Conservation (phyloP, 768 basidiomycete species). For the Neoboletus brunneissimus region DNA sequence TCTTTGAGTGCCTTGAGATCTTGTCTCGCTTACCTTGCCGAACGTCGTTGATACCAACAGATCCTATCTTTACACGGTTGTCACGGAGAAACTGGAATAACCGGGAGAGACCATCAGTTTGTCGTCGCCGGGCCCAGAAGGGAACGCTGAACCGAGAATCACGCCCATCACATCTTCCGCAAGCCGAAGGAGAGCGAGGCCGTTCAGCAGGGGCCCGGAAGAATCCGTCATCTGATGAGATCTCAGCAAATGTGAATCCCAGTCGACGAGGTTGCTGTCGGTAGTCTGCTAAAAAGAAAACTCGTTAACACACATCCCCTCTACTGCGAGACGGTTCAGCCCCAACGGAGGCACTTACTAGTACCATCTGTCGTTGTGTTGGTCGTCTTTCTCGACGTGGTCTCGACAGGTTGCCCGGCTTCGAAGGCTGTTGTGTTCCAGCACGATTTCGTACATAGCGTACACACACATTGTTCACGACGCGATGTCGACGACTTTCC, state of each 20-base stretch:
- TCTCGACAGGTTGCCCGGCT: too few relatives aligned
- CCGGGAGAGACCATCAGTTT: conserved; percentile 85
- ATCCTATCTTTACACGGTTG: conserved; percentile 87
- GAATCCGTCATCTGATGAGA: conserved; percentile 53
- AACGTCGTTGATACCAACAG: conserved; percentile 92
- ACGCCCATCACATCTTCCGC: conserved; percentile 78
- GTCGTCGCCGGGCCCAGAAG: conserved; percentile 56
- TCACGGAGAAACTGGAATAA: conserved; percentile 91
- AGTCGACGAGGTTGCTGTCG: conserved; percentile 66
- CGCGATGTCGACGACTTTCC: too few relatives aligned
- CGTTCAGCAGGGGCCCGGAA: conserved; percentile 50
- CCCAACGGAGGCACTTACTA: too few relatives aligned
- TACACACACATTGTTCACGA: too few relatives aligned
- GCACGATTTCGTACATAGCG: too few relatives aligned
- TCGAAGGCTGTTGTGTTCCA: too few relatives aligned
- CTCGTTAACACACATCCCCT: conserved; percentile 16
- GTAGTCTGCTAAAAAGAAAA: conserved; percentile 16
- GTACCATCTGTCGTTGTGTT: too few relatives aligned
- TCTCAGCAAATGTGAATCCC: conserved; percentile 80
- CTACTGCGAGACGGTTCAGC: conserved; percentile 53
- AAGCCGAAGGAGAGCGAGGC: conserved; percentile 78
- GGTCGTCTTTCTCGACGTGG: too few relatives aligned
- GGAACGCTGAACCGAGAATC: conserved; percentile 79
- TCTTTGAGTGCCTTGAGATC: conserved; percentile 36
- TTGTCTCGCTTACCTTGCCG: conserved; percentile 78